Percentiles rank a stretch among this genome's conserved stretches.
These are phyloP conservation scores for Fusarium abutilonis DNA, from an alignment of 2,329 filamentous ascomycete species.

Conservation along the genomic window DNA sequence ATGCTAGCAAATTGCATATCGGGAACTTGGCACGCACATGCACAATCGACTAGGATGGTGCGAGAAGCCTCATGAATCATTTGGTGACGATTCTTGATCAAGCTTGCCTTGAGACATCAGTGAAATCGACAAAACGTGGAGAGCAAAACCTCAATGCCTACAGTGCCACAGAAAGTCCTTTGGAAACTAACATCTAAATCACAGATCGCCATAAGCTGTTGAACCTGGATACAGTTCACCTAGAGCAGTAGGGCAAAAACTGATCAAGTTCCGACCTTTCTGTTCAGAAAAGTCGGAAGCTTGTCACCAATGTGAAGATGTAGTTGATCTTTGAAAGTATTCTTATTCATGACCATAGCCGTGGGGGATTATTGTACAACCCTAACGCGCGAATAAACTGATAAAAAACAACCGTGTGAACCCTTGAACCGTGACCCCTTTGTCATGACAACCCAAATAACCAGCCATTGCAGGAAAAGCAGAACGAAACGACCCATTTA, in stretches of 20 bases:
- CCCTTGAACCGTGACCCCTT: slow-evolving; percentile 81
- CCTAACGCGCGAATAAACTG: slow-evolving; percentile 63
- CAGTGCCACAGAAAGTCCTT: too few relatives aligned
- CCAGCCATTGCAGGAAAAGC: slow-evolving; percentile 66
- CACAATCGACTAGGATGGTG: not conserved
- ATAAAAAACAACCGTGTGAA: slow-evolving; percentile 69
- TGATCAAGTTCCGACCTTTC: too few relatives aligned
- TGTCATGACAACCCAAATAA: slow-evolving; percentile 80
- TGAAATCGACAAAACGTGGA: too few relatives aligned
- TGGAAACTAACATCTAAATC: too few relatives aligned
- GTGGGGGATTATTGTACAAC: slow-evolving; percentile 79
- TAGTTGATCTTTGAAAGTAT: slow-evolving; percentile 56
- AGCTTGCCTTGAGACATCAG: too few relatives aligned
- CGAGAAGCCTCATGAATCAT: too few relatives aligned
- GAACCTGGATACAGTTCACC: too few relatives aligned
- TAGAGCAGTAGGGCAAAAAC: too few relatives aligned
- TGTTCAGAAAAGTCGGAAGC: not conserved
- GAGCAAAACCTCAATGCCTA: too few relatives aligned
- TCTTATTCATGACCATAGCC: slow-evolving; percentile 73
- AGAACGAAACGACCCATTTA: slow-evolving; percentile 67
- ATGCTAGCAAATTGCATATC: not conserved
- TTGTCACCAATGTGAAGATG: not conserved
- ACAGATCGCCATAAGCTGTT: too few relatives aligned
- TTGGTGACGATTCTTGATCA: too few relatives aligned
- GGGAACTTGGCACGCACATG: not conserved